Percentiles rank a stretch among this genome's conserved stretches.
Conservation (phyloP, 176 grass and related monocot genomes). For the Aegilops sharonensis region DNA sequence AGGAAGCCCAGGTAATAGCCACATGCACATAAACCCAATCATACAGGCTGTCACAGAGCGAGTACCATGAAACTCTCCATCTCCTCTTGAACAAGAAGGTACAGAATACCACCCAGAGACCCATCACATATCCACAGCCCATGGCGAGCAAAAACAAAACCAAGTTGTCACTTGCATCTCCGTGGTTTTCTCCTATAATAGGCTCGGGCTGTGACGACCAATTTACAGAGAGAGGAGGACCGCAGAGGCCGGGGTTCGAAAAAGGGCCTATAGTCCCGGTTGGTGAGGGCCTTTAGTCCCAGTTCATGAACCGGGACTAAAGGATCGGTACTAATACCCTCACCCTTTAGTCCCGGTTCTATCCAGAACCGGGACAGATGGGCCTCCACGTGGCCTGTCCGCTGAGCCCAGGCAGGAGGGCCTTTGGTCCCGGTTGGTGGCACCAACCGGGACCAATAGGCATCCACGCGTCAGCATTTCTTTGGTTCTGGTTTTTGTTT, state of each 20-base stretch:
- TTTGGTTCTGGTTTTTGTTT: too few species aligned
- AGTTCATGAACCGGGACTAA: too few species aligned
- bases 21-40: not conserved
- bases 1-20: not conserved
- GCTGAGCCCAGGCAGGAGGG: too few species aligned
- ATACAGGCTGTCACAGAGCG: not conserved
- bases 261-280: too few species aligned
- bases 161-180: not conserved
- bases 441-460: too few species aligned
- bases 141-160: not conserved
- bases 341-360: too few species aligned
- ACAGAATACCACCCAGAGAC: not conserved
- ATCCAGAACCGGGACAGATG: too few species aligned
- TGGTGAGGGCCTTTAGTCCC: too few species aligned
- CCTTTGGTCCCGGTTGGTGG: too few species aligned
- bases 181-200: not conserved
- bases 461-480: too few species aligned
- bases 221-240: not conserved
- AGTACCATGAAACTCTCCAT: not conserved
- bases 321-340: too few species aligned
- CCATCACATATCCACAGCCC: not conserved
- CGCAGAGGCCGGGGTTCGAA: not conserved
- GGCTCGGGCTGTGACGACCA: not conserved
- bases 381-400: too few species aligned
- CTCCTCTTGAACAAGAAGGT: not conserved